Percentiles rank a stretch among this genome's conserved stretches.
These are phyloP conservation scores for Cenchrus purpureus DNA, from an alignment of 176 grass and related monocot species.

Conservation along the genomic window DNA sequence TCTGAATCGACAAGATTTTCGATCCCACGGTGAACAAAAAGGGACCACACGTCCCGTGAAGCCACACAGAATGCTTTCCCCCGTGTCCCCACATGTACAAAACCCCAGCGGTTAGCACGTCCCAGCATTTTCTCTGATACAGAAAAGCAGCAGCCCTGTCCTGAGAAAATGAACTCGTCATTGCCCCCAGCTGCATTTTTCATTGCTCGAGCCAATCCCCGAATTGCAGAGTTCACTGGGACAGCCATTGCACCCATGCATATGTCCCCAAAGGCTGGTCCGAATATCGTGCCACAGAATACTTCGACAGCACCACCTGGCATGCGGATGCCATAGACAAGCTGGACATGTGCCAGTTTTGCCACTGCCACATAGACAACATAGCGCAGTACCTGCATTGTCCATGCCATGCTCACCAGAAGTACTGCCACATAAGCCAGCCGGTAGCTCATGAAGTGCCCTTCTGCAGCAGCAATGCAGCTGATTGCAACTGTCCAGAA, in stretches of 20 bases:
- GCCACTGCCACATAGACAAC: conserved; percentile 69
- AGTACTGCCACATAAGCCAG: conserved; percentile 63
- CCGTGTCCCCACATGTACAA: conserved; percentile 60
- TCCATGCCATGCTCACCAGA: conserved; percentile 84
- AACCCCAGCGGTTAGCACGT: conserved; percentile 80
- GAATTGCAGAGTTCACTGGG: conserved; percentile 52
- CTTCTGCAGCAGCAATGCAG: conserved; percentile 63
- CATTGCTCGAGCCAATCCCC: conserved; percentile 65
- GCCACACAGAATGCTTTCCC: conserved; percentile 70
- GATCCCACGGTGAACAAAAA: conserved; percentile 81
- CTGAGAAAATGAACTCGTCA: conserved; percentile 87
- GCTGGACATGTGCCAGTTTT: conserved; percentile 59
- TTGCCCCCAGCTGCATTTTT: conserved; percentile 47
- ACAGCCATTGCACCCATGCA: conserved; percentile 72
- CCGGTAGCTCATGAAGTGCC: conserved; percentile 52
- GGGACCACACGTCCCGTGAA: conserved; percentile 78
- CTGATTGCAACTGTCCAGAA: conserved; percentile 86
- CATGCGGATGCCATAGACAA: conserved; percentile 52
- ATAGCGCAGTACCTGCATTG: conserved; percentile 79
- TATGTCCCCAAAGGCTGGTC: conserved; percentile 73
- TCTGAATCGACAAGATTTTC: conserved; percentile 73
- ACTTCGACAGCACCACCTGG: conserved; percentile 46
- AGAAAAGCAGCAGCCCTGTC: conserved; percentile 61
- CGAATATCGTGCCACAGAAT: conserved; percentile 50
- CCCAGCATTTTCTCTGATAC: conserved; percentile 69